Evolutionary conservation across 768 basidiomycete genomes (phyloP), one percentile per base, ranked within the genome.

Genomic region (Panellus pusillus): DNA sequence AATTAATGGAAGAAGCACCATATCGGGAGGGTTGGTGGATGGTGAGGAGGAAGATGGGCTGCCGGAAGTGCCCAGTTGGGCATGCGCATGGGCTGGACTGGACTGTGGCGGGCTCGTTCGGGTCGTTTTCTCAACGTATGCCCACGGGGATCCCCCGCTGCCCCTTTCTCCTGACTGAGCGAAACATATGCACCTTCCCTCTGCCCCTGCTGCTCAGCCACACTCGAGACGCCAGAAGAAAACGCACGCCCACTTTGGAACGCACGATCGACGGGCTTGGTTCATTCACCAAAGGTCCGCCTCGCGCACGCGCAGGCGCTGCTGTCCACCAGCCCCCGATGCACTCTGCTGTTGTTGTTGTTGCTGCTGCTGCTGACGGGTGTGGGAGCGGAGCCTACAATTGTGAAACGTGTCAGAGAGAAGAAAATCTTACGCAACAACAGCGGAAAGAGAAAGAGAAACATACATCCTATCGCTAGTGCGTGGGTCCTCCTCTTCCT

Each of bases 401-500:
- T 9, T 24, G 17, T 12, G 18, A 46, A 45, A 42, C 15, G 24
- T 31, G 47, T 44, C 17, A 50, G 28, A 24, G 44, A 36, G n/a
- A 19, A 35, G n/a, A n/a, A n/a, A n/a, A n/a, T n/a, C 27, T 31
- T 35, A 42, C 27, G 13, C 45, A 61, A 65, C 46, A 62, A 62
- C 48, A 50, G 55, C 55, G 45, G 54, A 41, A 44, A 61, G 44
- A 61, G 48, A 32, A 43, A 51, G 31, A 43, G 51, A 57, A 44
- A 72, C 89, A 77, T 78, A 92, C 90, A 91, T 90, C 69, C 90
- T 76, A 69, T 92, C 90, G 66, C 84, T 91, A 47, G 80, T 78
- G 60, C 87, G 85, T 65, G 87, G 90, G 65, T 92, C 89, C 52
- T 92, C 90, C 47, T 91, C 89, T 61, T 92, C 90, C 64, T 89